These are phyloP conservation scores for Trypanosoma rangeli DNA, from an alignment of 208 protist species.

Conservation along the genomic window DNA sequence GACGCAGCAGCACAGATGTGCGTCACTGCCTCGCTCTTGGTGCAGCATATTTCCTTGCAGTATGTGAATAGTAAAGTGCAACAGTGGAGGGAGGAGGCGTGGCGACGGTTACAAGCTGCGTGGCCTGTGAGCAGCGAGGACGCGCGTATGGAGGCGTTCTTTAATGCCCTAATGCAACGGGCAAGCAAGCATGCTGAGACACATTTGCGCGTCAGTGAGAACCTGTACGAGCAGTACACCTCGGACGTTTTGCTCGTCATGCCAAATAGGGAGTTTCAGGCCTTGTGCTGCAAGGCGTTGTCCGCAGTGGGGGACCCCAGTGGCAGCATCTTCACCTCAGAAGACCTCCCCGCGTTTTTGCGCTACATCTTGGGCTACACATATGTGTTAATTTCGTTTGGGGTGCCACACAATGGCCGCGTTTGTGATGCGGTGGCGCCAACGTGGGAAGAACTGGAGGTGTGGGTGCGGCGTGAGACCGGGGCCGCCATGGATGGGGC, in stretches of 20 bases:
- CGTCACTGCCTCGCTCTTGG: background rate
- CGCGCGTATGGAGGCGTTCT: background rate
- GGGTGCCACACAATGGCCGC: background rate
- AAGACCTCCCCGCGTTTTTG: slow-evolving; percentile 11
- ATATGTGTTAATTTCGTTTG: slow-evolving; percentile 1
- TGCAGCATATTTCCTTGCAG: background rate
- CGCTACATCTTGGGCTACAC: slow-evolving; percentile 14
- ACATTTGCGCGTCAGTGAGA: background rate
- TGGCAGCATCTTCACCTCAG: background rate
- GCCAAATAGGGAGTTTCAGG: background rate
- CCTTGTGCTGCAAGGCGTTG: slow-evolving; percentile 1
- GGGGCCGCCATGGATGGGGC: background rate
- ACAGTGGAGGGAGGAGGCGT: slow-evolving; percentile 2
- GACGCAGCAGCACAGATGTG: background rate
- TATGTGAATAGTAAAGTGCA: slow-evolving; percentile 8
- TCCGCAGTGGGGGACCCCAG: background rate
- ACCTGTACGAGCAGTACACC: slow-evolving; percentile 10
- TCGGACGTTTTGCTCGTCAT: slow-evolving; percentile 3
- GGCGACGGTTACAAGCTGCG: background rate
- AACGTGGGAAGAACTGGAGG: background rate
- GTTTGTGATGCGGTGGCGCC: background rate
- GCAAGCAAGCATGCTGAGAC: background rate
- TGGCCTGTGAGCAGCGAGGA: slow-evolving; percentile 1
- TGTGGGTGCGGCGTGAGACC: background rate
- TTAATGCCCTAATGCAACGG: background rate